Evolutionary conservation across 805 yeast genomes (phyloP), one percentile per base, ranked within the genome.

Genomic region (Kuraishia piskuri): DNA sequence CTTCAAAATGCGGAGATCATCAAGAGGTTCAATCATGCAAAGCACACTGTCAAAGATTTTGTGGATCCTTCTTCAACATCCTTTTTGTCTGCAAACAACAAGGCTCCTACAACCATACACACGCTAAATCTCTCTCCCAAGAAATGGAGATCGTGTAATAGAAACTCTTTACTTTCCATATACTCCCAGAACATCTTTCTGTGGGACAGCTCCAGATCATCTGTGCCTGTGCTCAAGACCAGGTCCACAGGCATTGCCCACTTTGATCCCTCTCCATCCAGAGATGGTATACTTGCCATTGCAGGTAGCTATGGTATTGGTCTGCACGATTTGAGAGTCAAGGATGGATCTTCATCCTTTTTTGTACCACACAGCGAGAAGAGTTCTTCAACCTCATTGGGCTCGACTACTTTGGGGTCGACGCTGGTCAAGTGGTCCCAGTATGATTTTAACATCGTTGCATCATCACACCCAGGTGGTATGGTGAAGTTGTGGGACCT

Each of bases 221-320:
- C 83, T 63, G 61, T 70, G 21, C 95, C 95, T 2, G 65, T 80
- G 10, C 65, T 80, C 50, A 80, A 82, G 52, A 73, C 80, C 37
- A 74, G 73, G 48, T 70, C 78, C 20, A 65, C 72, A 1, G 88
- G 88, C 0, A 63, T 84, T 2, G 59, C 68, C 12, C 68, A 73
- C 48, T 77, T 85, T 54, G 84, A 83, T 57, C 64, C 77, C 25
- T 75, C 79, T 46, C 63, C 75, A 3, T 59, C 68, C 50, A 65
- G 78, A 48, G 75, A 74, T 58, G 80, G 83, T 22, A 68, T 84
- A 22, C 61, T 84, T 52, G 86, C 90, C 0, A 68, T 86, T 2
- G 82, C 87, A 55, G 90, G 90, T 3, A 75, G 76, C 22, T 83
- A 83, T 62, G 96, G 96, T 2, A 76, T 89, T 9, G 83, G 94